Evolutionary conservation across 1,139 yeast species (phyloP).

Genomic region (Pichia sp.): DNA sequence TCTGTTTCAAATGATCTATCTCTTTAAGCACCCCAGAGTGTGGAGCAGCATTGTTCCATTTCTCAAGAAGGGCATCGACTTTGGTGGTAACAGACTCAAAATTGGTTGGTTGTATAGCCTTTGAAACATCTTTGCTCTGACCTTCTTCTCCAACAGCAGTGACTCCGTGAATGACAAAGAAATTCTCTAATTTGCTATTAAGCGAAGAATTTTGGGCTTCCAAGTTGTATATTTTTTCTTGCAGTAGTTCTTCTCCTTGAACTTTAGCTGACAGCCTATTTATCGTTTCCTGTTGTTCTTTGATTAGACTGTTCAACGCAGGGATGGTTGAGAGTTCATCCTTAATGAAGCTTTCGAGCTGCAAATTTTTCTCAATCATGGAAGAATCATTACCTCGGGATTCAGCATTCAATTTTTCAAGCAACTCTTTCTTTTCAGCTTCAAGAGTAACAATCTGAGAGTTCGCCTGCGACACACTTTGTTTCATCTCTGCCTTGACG

Average conservation of each 20-base stretch:
- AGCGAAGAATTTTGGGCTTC: slow-evolving; percentile 44
- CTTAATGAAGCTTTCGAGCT: slow-evolving; percentile 40
- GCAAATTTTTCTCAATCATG: slow-evolving; percentile 6
- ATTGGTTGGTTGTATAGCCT: not conserved
- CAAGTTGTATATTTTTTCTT: slow-evolving; percentile 47
- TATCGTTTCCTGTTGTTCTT: slow-evolving; percentile 49
- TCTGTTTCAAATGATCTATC: slow-evolving; percentile 33
- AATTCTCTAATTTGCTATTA: slow-evolving; percentile 43
- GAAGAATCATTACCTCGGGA: not conserved
- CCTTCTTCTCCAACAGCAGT: not conserved
- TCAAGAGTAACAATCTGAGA: slow-evolving; percentile 28
- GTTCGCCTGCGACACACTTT: slow-evolving; percentile 30
- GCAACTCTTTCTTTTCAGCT: slow-evolving; percentile 20
- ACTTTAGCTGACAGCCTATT: slow-evolving; percentile 40
- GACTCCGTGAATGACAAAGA: slow-evolving; percentile 13
- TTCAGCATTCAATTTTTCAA: slow-evolving; percentile 7
- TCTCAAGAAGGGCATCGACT: slow-evolving; percentile 9
- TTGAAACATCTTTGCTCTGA: not conserved
- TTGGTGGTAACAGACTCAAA: slow-evolving; percentile 9
- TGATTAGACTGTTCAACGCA: slow-evolving; percentile 51
- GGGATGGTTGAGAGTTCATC: slow-evolving; percentile 52
- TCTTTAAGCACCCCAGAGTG: slow-evolving; percentile 2
- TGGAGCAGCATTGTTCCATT: slow-evolving; percentile 13
- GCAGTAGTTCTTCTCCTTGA: slow-evolving; percentile 42
- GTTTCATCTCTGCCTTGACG: slow-evolving; percentile 29